These are phyloP conservation scores for Colletotrichum tanaceti DNA, from an alignment of 2,329 filamentous ascomycete genomes.

Conservation along the genomic window DNA sequence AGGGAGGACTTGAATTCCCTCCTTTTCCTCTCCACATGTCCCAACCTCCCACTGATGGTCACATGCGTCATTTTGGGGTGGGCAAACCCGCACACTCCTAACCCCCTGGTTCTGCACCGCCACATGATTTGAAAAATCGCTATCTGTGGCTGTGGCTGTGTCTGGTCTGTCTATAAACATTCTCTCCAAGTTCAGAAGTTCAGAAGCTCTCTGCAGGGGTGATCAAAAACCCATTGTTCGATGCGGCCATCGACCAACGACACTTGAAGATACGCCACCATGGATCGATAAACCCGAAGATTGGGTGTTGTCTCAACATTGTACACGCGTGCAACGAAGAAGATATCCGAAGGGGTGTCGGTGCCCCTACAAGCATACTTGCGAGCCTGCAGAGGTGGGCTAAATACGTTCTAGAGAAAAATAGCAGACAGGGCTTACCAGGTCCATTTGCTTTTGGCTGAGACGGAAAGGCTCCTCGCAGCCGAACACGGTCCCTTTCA, in stretches of 20 bases:
- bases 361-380: background rate
- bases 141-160: too few species aligned
- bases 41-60: too few species aligned
- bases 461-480: background rate
- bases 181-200: background rate
- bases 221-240: background rate
- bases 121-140: too few species aligned
- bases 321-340: background rate
- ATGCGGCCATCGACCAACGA: background rate
- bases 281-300: background rate
- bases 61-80: too few species aligned
- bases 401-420: background rate
- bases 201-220: background rate
- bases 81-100: too few species aligned
- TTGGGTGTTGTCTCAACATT: background rate
- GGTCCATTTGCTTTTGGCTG: background rate
- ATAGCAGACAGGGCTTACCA: background rate
- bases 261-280: background rate
- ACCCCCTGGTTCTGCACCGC: too few species aligned
- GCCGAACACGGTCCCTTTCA: constrained; percentile 1
- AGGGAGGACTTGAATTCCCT: background rate
- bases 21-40: background rate
- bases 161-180: background rate
- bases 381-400: background rate
- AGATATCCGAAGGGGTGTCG: background rate